These are phyloP conservation scores for Chalciporus chontae DNA, from an alignment of 768 basidiomycete species.

Conservation along the genomic window DNA sequence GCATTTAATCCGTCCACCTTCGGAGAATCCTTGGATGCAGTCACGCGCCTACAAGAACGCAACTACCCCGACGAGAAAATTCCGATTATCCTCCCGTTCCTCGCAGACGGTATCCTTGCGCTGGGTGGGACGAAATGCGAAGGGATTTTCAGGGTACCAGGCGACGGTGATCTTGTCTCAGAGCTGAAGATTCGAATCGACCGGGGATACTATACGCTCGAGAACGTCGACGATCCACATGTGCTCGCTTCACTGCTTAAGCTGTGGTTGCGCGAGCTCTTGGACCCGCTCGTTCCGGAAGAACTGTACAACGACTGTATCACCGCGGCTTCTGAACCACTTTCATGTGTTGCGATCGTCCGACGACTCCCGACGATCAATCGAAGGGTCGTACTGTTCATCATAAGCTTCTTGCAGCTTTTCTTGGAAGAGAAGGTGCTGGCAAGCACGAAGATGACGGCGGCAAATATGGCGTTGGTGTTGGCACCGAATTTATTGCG, in stretches of 20 bases:
- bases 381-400: slow-evolving; percentile 79
- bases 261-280: slow-evolving; percentile 89
- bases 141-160: slow-evolving; percentile 92
- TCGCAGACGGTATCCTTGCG: slow-evolving; percentile 87
- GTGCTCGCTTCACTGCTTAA: slow-evolving; percentile 88
- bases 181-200: slow-evolving; percentile 89
- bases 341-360: slow-evolving; percentile 71
- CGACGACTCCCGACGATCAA: slow-evolving; percentile 81
- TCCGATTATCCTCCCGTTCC: slow-evolving; percentile 91
- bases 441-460: slow-evolving; percentile 81
- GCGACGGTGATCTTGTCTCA: slow-evolving; percentile 84
- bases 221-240: slow-evolving; percentile 87
- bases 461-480: slow-evolving; percentile 82
- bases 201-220: slow-evolving; percentile 85
- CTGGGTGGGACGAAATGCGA: slow-evolving; percentile 81
- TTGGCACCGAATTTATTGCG: slow-evolving; percentile 90
- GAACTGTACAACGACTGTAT: slow-evolving; percentile 92
- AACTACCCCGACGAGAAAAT: slow-evolving; percentile 83
- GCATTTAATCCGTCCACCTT: slow-evolving; percentile 96
- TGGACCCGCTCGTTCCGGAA: slow-evolving; percentile 88
- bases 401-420: slow-evolving; percentile 87
- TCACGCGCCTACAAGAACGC: slow-evolving; percentile 79
- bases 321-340: slow-evolving; percentile 58
- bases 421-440: slow-evolving; percentile 80
- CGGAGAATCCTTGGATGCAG: slow-evolving; percentile 83